Conservation (phyloP, 2,329 filamentous ascomycete genomes). For the Diaporthe batatas region DNA sequence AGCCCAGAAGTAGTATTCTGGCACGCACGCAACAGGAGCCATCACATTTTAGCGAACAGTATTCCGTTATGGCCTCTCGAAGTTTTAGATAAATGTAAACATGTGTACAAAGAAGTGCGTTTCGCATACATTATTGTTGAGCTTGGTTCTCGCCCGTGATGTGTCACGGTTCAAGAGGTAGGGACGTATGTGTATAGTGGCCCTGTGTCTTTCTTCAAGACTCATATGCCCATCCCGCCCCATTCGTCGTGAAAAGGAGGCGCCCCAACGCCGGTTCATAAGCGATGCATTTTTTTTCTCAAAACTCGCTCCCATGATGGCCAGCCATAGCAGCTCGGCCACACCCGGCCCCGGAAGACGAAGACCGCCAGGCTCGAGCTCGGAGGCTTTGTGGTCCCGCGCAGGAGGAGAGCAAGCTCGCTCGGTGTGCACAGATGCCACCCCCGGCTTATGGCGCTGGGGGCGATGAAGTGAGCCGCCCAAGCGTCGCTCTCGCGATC, state of each 20-base stretch:
- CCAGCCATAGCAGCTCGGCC: slow-evolving; percentile 5
- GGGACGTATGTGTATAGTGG: background rate
- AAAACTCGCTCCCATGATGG: slow-evolving; percentile 16
- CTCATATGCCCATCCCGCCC: slow-evolving; percentile 25
- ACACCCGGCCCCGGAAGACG: background rate
- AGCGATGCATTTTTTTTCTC: slow-evolving; percentile 20
- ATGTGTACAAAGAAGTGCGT: slow-evolving; percentile 29
- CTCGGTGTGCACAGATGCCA: background rate
- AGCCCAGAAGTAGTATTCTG: background rate
- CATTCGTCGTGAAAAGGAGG: slow-evolving; percentile 14
- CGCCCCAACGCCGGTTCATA: slow-evolving; percentile 38
- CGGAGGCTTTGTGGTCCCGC: background rate
- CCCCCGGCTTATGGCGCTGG: background rate
- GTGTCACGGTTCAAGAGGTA: slow-evolving; percentile 12
- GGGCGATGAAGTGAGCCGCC: background rate
- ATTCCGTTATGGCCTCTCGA: slow-evolving; percentile 8
- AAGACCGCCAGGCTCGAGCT: background rate
- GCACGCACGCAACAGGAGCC: background rate
- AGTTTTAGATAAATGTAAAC: background rate
- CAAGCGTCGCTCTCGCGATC: background rate
- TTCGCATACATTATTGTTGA: slow-evolving; percentile 38
- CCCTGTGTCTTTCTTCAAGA: slow-evolving; percentile 7
- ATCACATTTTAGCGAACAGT: background rate
- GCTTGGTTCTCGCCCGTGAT: slow-evolving; percentile 10
- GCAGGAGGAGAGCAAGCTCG: background rate